phyloP scores from a whole-genome alignment of 768 basidiomycete species.

The Imleria badia region DNA sequence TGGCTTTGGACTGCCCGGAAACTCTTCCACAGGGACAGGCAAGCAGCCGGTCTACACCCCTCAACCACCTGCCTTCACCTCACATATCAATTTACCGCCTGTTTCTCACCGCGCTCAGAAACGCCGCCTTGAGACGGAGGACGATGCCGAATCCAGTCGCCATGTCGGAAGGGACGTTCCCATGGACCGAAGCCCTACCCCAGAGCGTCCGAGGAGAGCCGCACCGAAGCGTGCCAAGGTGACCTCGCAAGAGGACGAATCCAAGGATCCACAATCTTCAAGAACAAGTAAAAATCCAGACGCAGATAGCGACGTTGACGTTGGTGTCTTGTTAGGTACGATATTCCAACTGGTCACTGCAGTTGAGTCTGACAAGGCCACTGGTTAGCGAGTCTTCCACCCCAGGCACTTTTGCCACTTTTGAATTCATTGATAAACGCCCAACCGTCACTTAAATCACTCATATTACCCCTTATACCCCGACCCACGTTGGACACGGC shows the following conservation, averaged over 20 bases:
- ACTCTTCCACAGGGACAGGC: constrained; percentile 42
- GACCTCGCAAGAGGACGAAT: constrained; percentile 24
- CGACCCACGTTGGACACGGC: constrained; percentile 81
- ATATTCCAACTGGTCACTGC: background rate
- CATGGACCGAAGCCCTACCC: constrained; percentile 86
- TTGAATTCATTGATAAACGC: constrained; percentile 64
- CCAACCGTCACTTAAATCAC: constrained; percentile 70
- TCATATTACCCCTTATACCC: constrained; percentile 75
- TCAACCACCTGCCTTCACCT: constrained; percentile 49
- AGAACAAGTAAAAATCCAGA: constrained; percentile 50
- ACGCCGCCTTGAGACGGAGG: constrained; percentile 66
- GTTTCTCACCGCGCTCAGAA: constrained; percentile 50
- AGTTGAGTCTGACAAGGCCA: constrained; percentile 10
- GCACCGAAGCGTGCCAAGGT: constrained; percentile 61
- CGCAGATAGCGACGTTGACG: constrained; percentile 53
- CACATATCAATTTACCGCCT: constrained; percentile 46
- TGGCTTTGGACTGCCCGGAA: constrained; percentile 61
- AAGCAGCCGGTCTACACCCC: constrained; percentile 48
- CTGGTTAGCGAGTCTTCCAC: constrained; percentile 69
- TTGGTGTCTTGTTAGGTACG: constrained; percentile 79
- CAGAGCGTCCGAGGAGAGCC: constrained; percentile 70
- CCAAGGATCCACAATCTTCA: constrained; percentile 40
- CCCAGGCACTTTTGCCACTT: constrained; percentile 73
- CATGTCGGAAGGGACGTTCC: constrained; percentile 52
- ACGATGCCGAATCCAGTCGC: constrained; percentile 50